Evolutionary conservation across 495 filamentous ascomycete genomes (phyloP), one percentile per base, ranked within the genome.

Genomic region (Neurospora sp.): DNA sequence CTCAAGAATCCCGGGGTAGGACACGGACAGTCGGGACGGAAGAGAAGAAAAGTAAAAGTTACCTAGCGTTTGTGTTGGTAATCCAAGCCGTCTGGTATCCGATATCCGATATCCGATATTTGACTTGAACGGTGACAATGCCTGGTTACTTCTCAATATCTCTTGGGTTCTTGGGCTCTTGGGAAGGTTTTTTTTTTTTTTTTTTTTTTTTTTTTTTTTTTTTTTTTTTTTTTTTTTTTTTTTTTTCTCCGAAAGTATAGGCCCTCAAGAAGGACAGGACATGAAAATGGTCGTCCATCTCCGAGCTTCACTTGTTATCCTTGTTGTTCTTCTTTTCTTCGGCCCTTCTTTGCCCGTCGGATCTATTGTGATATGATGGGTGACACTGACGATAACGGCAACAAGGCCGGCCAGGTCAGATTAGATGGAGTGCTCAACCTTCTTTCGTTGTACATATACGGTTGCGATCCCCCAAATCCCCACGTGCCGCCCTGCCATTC

Each of bases 381-480:
- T 42, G 40, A 42, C 40, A 41, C 16, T 31, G 10, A 16, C 39
- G 69, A 70, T 20, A 53, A 48, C 40, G 31, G 10, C 69, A 41
- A 72, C 70, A 40, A 31, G 27, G 42, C 38, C 69, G 70, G 61
- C 38, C 71, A 70, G 65, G 71, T 53, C 61, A 72, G 75, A 75
- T 76, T 77, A 73, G 40, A 40, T 10, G 3, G 10, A 12, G 10
- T 40, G 39, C 39, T 40, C 9, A 10, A 4, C 40, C 12, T 40
- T 40, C 8, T 40, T 40, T 40, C 53, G 53, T 65, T 37, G 27
- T 27, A 65, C 53, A 65, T 65, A 16, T 12, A 17, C 22, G 53
- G 16, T 37, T 65, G 31, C 35, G 53, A 6, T 16, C 16, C 14
- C 27, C 27, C 27, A 35, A 65, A 61, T 59, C 22, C 14, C 53